These are phyloP conservation scores for Lepidium aucheri DNA, from an alignment of 345 rosid genomes.

Conservation along the genomic window DNA sequence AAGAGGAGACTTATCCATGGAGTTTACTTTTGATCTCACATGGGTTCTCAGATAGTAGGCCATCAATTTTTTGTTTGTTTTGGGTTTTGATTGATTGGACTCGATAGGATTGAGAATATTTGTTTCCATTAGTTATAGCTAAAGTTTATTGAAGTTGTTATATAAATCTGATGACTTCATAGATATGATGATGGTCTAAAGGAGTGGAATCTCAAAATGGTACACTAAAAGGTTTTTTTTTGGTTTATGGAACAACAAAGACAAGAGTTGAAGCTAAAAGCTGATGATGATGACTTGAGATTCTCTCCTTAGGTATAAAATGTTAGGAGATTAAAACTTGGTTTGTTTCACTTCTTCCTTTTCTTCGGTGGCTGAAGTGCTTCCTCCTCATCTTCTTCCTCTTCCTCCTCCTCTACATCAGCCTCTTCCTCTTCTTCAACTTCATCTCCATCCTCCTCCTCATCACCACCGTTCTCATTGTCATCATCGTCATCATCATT, in stretches of 20 bases:
- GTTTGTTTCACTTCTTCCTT: constrained; percentile 75
- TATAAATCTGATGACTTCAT: background rate
- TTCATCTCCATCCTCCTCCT: constrained; percentile 12
- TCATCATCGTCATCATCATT: constrained; percentile 35
- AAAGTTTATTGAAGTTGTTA: background rate
- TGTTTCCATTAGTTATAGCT: background rate
- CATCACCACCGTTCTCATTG: constrained; percentile 10
- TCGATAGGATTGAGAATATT: too few relatives aligned
- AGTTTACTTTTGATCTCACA: background rate
- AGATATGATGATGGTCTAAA: background rate
- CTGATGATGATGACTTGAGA: background rate
- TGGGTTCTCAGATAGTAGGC: background rate
- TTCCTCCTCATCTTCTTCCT: constrained; percentile 71
- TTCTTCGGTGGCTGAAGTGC: constrained; percentile 89
- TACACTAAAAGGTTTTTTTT: constrained; percentile 1
- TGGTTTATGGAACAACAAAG: constrained; percentile 11
- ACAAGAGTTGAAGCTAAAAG: background rate
- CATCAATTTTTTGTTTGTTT: background rate
- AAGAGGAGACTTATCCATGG: background rate
- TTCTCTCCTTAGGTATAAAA: constrained; percentile 16
- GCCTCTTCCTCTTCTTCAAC: constrained; percentile 28
- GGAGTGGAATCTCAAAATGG: background rate
- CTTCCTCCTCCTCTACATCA: constrained; percentile 42
- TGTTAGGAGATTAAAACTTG: background rate
- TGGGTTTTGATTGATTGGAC: background rate